Evolutionary conservation across 2,329 filamentous ascomycete species (phyloP).

Genomic region (Venturia nashicola): DNA sequence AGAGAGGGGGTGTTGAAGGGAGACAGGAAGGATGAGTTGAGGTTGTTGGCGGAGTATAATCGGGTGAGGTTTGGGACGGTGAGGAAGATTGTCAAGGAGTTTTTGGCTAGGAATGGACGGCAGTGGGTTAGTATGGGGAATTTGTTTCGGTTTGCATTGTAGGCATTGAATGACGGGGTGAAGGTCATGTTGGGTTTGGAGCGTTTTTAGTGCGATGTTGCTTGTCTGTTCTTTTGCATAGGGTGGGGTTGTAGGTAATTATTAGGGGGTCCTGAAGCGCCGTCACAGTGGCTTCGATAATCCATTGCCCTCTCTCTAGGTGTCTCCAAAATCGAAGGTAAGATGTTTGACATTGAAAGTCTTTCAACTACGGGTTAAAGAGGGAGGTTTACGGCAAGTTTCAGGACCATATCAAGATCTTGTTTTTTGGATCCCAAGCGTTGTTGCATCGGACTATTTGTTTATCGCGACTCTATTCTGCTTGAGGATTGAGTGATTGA

Average conservation of each 20-base stretch:
- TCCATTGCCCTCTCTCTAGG: no score
- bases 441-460: no score
- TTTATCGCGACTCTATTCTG: neutral
- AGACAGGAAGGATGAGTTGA: conserved; percentile 48
- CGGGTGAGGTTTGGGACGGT: conserved; percentile 63
- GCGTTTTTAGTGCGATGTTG: neutral
- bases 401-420: no score
- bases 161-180: neutral
- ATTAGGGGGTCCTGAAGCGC: no score
- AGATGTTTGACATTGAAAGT: no score
- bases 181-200: neutral
- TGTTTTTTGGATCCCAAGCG: no score
- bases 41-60: conserved; percentile 71
- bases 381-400: no score
- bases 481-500: neutral
- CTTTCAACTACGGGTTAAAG: no score
- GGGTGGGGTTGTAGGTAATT: neutral
- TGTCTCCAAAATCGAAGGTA: no score
- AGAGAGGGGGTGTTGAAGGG: conserved; percentile 33
- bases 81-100: conserved; percentile 65
- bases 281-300: no score
- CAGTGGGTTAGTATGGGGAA: conserved; percentile 92
- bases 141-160: conserved; percentile 53
- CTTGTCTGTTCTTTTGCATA: neutral
- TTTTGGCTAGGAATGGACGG: conserved; percentile 78